Evolutionary conservation across 306 rosid genomes (phyloP).

Genomic region (Quercus mongolica): DNA sequence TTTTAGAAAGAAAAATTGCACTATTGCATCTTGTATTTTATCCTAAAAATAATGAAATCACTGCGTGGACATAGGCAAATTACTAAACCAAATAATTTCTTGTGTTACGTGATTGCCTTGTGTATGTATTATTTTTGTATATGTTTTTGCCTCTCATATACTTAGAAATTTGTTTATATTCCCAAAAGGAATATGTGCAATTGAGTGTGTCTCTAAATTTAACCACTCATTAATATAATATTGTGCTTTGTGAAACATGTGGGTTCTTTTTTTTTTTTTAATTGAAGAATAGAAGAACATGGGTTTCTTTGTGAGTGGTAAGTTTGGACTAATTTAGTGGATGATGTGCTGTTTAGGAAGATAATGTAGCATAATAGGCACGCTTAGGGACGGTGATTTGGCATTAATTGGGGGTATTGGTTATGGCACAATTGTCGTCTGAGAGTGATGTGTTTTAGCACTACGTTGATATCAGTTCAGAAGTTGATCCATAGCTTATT

Average conservation of each 20-base stretch:
- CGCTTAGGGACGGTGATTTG: conserved; percentile 9
- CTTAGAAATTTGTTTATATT: no score
- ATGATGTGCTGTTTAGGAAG: conserved; percentile 46
- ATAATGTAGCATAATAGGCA: conserved; percentile 29
- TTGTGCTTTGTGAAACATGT: neutral
- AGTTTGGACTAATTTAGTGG: conserved; percentile 46
- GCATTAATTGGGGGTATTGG: neutral
- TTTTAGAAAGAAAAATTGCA: no score
- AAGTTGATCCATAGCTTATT: neutral
- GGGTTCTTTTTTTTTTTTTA: no score
- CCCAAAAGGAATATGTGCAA: no score
- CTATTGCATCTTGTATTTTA: no score
- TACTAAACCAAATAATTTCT: no score
- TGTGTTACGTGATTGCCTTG: rapidly evolving
- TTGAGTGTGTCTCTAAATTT: no score
- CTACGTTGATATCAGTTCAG: neutral
- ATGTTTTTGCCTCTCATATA: no score
- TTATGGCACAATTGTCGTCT: conserved; percentile 39
- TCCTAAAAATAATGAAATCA: no score
- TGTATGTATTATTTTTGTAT: no score
- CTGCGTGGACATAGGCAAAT: rapidly evolving
- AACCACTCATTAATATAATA: no score
- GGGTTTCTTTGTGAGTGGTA: neutral
- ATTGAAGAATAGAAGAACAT: no score
- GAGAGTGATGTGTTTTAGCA: neutral